A percentile compares a stretch with the other conserved stretches of the same genome.
Evolutionary conservation across 2,329 filamentous ascomycete genomes (phyloP).

Genomic region (Monosporascus sp.): DNA sequence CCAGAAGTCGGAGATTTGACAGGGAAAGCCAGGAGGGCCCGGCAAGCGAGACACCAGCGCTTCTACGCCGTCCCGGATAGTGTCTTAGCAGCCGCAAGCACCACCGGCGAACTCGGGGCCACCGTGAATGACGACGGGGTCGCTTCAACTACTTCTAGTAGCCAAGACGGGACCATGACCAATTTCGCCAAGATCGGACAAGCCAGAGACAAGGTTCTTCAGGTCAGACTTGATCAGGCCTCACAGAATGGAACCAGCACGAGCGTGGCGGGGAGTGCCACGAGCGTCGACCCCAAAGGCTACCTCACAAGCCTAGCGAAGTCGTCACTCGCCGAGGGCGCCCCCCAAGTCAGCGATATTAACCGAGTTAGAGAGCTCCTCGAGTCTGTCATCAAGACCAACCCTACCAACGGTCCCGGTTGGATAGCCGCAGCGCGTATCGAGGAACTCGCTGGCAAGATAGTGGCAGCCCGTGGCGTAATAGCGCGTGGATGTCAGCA

Average conservation of each 20-base stretch:
- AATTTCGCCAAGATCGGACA: conserved; percentile 98
- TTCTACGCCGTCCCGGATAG: conserved; percentile 98
- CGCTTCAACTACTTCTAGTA: conserved; percentile 37
- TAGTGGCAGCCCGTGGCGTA: conserved; percentile 79
- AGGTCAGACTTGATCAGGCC: conserved; percentile 88
- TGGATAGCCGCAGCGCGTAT: conserved; percentile 93
- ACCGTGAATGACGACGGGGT: conserved; percentile 78
- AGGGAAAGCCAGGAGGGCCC: conserved; percentile 81
- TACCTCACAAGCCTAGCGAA: conserved; percentile 90
- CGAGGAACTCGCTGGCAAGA: conserved; percentile 89
- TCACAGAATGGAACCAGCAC: conserved; percentile 65
- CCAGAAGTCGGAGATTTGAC: conserved; percentile 96
- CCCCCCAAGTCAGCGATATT: conserved; percentile 87
- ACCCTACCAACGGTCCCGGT: conserved; percentile 87
- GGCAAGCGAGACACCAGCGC: conserved; percentile 74
- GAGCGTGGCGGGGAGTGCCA: conserved; percentile 67
- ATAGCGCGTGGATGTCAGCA: conserved; percentile 85
- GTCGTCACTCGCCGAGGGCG: conserved; percentile 70
- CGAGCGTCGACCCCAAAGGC: conserved; percentile 89
- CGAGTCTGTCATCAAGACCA: conserved; percentile 97
- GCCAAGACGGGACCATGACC: conserved; percentile 84
- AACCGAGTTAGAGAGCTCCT: conserved; percentile 87
- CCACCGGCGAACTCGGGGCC: conserved; percentile 75
- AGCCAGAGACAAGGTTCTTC: conserved; percentile 89
- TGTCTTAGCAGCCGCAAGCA: conserved; percentile 81